phyloP scores from a whole-genome alignment of 176 grass and related monocot species.

The Phyllostachys edulis region DNA sequence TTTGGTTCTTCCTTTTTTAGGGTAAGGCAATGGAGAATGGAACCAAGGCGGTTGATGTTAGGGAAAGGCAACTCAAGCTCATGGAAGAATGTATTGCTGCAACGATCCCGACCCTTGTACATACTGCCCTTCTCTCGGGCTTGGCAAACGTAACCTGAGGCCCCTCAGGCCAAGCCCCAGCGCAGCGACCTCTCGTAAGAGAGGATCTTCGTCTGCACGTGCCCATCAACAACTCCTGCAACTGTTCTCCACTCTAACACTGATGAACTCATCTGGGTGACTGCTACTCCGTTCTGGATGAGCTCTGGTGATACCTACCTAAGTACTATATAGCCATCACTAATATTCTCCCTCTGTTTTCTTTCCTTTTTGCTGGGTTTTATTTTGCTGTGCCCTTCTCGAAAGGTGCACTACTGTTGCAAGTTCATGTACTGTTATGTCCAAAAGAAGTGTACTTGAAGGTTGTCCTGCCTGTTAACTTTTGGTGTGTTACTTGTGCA shows the following conservation, averaged over 20 bases:
- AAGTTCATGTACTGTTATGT: not conserved
- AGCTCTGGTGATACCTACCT: constrained; percentile 39
- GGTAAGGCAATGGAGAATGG: constrained; percentile 22
- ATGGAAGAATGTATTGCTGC: not conserved
- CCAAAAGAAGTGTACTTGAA: not conserved
- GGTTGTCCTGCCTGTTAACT: not conserved
- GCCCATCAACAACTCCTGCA: constrained; percentile 68
- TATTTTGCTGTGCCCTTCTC: not conserved
- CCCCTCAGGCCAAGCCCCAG: constrained; percentile 14
- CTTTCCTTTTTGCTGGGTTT: not conserved
- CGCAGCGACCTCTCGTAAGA: constrained; percentile 36
- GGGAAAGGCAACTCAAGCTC: not conserved
- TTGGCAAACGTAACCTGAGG: constrained; percentile 34
- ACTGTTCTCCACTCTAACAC: constrained; percentile 50
- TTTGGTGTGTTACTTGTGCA: not conserved
- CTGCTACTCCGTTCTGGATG: constrained; percentile 10
- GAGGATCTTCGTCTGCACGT: constrained; percentile 46
- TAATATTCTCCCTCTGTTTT: not conserved
- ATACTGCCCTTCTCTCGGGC: constrained; percentile 18
- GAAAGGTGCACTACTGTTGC: not conserved
- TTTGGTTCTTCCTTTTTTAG: constrained; percentile 3
- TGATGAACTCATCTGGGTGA: constrained; percentile 35
- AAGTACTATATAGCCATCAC: constrained; percentile 5
- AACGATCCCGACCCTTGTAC: not conserved
- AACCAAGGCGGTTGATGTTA: not conserved